Evolutionary conservation across 371 early-diverging fungal species (phyloP).

Genomic region (Rhizopus arrhizus): DNA sequence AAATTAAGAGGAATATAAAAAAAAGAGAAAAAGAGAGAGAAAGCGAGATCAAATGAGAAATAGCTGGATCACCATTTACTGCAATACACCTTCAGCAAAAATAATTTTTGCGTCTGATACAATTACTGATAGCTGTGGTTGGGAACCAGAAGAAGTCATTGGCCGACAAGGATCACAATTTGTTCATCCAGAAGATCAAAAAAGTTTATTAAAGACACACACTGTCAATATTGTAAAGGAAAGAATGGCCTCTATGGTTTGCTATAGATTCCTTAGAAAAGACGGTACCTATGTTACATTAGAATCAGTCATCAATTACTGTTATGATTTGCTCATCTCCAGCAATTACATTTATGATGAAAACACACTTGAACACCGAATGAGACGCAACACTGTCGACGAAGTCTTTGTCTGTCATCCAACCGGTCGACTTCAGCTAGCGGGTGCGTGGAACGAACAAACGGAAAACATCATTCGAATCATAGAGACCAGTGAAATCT

Average conservation of each 20-base stretch:
- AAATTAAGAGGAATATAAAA: not conserved
- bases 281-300: constrained; percentile 28
- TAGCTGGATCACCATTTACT: constrained; percentile 57
- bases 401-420: constrained; percentile 23
- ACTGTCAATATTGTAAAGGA: constrained; percentile 48
- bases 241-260: constrained; percentile 40
- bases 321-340: constrained; percentile 30
- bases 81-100: constrained; percentile 42
- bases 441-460: constrained; percentile 22
- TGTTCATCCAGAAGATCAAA: constrained; percentile 44
- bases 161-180: constrained; percentile 43
- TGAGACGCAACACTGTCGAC: constrained; percentile 35
- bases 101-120: constrained; percentile 52
- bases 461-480: not conserved
- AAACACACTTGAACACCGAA: constrained; percentile 20
- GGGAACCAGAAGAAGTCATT: constrained; percentile 50
- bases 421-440: constrained; percentile 24
- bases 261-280: constrained; percentile 32
- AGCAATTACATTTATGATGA: constrained; percentile 29
- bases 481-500: not conserved
- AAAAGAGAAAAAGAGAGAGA: not conserved
- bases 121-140: constrained; percentile 48
- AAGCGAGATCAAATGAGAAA: constrained; percentile 1
- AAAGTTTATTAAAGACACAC: constrained; percentile 37
- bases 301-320: constrained; percentile 39